phyloP scores from a whole-genome alignment of 1,284 basidiomycete species.

The Wolfiporia cocos region DNA sequence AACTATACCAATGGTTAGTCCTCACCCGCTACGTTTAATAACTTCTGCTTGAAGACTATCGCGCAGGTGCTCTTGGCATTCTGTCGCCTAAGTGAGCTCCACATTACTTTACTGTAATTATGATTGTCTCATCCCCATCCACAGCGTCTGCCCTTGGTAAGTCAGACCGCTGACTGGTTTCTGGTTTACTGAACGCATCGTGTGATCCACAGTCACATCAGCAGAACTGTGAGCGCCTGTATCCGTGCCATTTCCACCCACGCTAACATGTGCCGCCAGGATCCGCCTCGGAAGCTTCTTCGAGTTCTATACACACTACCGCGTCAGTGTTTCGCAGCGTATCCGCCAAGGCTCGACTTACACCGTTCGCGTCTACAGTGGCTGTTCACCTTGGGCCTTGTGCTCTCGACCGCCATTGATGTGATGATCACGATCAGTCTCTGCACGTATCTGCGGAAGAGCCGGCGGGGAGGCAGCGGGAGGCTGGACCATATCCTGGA shows the following conservation, averaged over 20 bases:
- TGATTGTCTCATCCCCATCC: not conserved
- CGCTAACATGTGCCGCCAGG: constrained; percentile 1
- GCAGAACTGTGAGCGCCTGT: constrained; percentile 11
- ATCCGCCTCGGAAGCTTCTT: constrained; percentile 14
- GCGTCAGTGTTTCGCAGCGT: constrained; percentile 6
- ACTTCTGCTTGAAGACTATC: no score
- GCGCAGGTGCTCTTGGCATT: constrained; percentile 11
- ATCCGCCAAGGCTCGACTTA: not conserved
- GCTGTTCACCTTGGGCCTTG: constrained; percentile 17
- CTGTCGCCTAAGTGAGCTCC: constrained; percentile 1
- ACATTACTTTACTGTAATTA: not conserved
- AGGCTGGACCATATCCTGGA: constrained; percentile 16
- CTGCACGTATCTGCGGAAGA: constrained; percentile 13
- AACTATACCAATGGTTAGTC: constrained; percentile 15
- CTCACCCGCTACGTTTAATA: no score
- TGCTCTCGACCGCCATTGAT: constrained; percentile 12
- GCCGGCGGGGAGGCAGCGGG: constrained; percentile 9
- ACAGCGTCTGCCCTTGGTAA: constrained; percentile 5
- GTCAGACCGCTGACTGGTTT: not conserved
- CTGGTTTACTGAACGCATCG: no score
- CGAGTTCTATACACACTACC: constrained; percentile 13
- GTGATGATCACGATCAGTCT: constrained; percentile 15
- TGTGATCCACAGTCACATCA: constrained; percentile 10
- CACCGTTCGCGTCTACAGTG: constrained; percentile 7
- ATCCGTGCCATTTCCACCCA: not conserved